Percentiles rank a stretch among this genome's conserved stretches.
Conservation (phyloP, 2,329 filamentous ascomycete species). For the Neoarthrinium moseri region DNA sequence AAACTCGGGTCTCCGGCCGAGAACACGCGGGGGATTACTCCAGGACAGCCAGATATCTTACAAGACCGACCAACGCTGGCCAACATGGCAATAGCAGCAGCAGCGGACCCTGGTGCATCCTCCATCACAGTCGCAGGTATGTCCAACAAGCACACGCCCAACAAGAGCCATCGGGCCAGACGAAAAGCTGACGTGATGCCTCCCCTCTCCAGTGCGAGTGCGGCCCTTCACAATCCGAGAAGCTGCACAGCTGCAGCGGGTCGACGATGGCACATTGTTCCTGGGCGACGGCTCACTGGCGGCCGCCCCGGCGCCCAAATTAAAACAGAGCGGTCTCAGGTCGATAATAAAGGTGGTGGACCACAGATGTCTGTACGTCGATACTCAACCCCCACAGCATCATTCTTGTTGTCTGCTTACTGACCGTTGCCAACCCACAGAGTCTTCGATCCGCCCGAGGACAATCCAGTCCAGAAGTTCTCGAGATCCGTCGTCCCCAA, state of each 20-base stretch:
- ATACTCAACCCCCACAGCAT: not conserved
- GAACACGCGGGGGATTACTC: too few relatives aligned
- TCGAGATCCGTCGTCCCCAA: slow-evolving; percentile 76
- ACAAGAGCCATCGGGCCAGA: not conserved
- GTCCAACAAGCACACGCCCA: not conserved
- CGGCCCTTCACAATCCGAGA: slow-evolving; percentile 82
- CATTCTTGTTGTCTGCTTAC: not conserved
- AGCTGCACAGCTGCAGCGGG: slow-evolving; percentile 81
- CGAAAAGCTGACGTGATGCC: slow-evolving; percentile 16
- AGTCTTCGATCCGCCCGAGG: slow-evolving; percentile 95
- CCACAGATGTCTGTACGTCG: slow-evolving; percentile 85
- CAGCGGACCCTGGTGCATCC: slow-evolving; percentile 46
- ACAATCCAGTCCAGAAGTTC: slow-evolving; percentile 87
- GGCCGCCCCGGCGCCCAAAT: slow-evolving; percentile 78
- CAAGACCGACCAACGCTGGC: not conserved
- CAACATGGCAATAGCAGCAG: slow-evolving; percentile 31
- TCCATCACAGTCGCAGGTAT: slow-evolving; percentile 61
- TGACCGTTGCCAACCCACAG: slow-evolving; percentile 43
- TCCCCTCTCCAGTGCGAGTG: slow-evolving; percentile 58
- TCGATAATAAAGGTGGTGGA: slow-evolving; percentile 96
- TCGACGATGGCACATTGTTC: slow-evolving; percentile 85
- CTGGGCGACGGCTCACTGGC: slow-evolving; percentile 96
- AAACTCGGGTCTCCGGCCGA: too few relatives aligned
- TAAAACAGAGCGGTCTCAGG: slow-evolving; percentile 81
- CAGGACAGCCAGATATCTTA: too few relatives aligned